phyloP scores from a whole-genome alignment of 371 early-diverging fungal genomes.

The Chytridium lagenaria region DNA sequence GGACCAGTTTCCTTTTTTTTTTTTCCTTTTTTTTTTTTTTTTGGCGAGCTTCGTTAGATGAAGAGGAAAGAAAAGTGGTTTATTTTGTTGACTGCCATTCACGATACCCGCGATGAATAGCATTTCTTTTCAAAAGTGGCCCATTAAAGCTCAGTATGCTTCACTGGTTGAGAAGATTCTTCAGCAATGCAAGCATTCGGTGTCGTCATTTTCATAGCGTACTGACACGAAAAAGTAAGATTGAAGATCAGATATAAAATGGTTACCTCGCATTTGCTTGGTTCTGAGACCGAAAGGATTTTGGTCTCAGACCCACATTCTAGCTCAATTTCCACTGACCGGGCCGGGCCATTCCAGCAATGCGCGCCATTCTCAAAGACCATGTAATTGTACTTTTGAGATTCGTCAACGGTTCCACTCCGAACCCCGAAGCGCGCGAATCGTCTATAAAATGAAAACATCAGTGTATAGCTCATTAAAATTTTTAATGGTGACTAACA shows the following conservation, averaged over 20 bases:
- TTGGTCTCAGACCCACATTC: constrained; percentile 75
- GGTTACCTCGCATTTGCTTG: constrained; percentile 83
- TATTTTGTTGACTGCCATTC: too few species aligned
- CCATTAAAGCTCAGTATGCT: constrained; percentile 12
- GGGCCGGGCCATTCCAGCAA: constrained; percentile 95
- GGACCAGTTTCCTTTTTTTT: too few species aligned
- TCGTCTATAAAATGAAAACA: constrained; percentile 57
- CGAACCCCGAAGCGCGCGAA: constrained; percentile 2
- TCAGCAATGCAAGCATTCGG: constrained; percentile 26
- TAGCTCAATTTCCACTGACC: constrained; percentile 63
- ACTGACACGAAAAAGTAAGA: background rate
- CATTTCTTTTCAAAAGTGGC: too few species aligned
- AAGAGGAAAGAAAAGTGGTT: too few species aligned
- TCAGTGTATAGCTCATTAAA: constrained; percentile 20
- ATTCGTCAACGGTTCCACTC: constrained; percentile 70
- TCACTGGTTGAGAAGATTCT: background rate
- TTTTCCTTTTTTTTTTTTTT: too few species aligned
- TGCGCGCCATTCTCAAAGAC: constrained; percentile 72
- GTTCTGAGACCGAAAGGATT: constrained; percentile 79
- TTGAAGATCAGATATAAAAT: background rate
- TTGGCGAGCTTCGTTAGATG: too few species aligned
- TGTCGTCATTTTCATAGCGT: constrained; percentile 31
- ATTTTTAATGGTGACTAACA: too few species aligned
- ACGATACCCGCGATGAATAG: too few species aligned
- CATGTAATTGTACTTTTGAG: constrained; percentile 91